Evolutionary conservation across 2,329 filamentous ascomycete genomes (phyloP).

Genomic region (Dendryphion nanum): DNA sequence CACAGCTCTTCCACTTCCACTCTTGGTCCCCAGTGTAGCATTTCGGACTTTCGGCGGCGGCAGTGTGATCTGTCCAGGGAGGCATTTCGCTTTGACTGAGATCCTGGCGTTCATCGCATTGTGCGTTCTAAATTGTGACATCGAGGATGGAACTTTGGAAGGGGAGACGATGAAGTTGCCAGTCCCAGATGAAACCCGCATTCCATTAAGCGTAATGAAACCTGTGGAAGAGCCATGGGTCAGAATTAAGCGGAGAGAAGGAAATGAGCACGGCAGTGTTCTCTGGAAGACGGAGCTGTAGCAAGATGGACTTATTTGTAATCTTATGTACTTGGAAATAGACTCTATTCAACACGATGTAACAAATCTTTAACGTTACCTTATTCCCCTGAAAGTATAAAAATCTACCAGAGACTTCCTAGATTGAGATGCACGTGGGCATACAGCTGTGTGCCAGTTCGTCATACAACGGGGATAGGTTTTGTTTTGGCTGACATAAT

Average conservation of each 20-base stretch:
- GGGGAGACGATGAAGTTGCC: slow-evolving; percentile 8
- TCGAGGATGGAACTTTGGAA: slow-evolving; percentile 6
- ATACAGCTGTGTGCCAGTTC: too few species aligned
- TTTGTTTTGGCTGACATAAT: too few species aligned
- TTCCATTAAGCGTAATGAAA: slow-evolving; percentile 21
- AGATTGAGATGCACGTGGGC: too few species aligned
- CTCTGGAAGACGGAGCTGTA: too few species aligned
- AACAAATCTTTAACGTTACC: too few species aligned
- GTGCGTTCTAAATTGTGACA: slow-evolving; percentile 25
- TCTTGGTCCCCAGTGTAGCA: slow-evolving; percentile 18
- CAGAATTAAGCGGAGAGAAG: slow-evolving; percentile 8
- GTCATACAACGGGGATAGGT: too few species aligned
- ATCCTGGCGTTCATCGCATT: slow-evolving; percentile 26
- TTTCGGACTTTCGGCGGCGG: slow-evolving; percentile 32
- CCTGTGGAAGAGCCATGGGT: slow-evolving; percentile 13
- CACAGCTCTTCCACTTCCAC: slow-evolving; percentile 10
- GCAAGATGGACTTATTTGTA: too few species aligned
- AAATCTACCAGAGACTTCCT: too few species aligned
- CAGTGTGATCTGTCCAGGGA: slow-evolving; percentile 28
- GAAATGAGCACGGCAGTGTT: too few species aligned
- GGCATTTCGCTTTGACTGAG: slow-evolving; percentile 32
- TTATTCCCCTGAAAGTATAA: too few species aligned
- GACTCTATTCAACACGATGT: too few species aligned
- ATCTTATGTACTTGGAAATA: too few species aligned
- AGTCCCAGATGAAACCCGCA: slow-evolving; percentile 10